Percentiles rank a stretch among this genome's conserved stretches.
Conservation (phyloP, 2,329 filamentous ascomycete genomes). For the Plenodomus tracheiphilus region DNA sequence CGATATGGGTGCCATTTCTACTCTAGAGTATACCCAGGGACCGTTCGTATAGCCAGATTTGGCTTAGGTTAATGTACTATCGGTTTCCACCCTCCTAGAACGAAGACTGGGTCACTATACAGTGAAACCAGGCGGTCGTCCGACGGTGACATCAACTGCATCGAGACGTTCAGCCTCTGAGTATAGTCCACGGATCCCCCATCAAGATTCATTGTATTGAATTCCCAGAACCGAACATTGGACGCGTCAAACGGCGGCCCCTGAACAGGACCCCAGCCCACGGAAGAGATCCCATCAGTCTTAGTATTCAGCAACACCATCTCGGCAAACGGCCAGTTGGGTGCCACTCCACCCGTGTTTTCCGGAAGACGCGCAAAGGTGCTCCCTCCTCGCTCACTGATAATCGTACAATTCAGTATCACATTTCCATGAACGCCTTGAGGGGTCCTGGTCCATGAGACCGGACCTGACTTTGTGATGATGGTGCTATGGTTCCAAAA, state of each 20-base stretch:
- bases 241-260: constrained; percentile 1
- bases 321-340: constrained; percentile 6
- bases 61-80: too few relatives aligned
- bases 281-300: background rate
- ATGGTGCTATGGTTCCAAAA: too few relatives aligned
- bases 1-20: too few relatives aligned
- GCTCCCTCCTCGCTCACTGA: background rate
- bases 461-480: too few relatives aligned
- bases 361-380: constrained; percentile 1
- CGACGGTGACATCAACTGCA: background rate
- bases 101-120: too few relatives aligned
- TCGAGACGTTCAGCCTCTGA: constrained; percentile 1
- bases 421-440: constrained; percentile 14
- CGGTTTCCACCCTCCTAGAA: too few relatives aligned
- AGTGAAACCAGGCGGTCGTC: background rate
- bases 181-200: background rate
- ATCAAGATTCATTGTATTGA: constrained; percentile 1
- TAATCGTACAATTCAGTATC: constrained; percentile 9
- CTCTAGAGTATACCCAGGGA: too few relatives aligned
- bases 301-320: constrained; percentile 4
- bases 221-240: constrained; percentile 3
- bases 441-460: too few relatives aligned
- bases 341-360: constrained; percentile 1
- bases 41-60: too few relatives aligned
- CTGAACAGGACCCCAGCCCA: constrained; percentile 4